A percentile compares a stretch with the other conserved stretches of the same genome.
Conservation (phyloP, 495 filamentous ascomycete species). For the Cladorrhinum samala region DNA sequence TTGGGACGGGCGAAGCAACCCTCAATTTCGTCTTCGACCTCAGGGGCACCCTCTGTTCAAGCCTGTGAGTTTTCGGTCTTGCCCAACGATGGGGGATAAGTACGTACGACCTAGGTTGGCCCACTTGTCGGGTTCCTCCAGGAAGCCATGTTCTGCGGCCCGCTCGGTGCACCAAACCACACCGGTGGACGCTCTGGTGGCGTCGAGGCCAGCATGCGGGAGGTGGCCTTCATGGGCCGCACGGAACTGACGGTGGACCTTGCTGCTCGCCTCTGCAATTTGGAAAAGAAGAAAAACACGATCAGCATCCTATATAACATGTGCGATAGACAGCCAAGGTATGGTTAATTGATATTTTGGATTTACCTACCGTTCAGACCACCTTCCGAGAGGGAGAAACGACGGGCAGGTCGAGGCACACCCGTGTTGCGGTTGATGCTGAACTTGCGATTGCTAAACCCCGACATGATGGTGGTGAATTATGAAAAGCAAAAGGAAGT, state of each 20-base stretch:
- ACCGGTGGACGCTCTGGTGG: slow-evolving; percentile 72
- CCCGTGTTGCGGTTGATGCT: slow-evolving; percentile 54
- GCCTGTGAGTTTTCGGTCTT: not conserved
- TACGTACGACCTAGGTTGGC: slow-evolving; percentile 72
- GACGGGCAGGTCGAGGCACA: slow-evolving; percentile 39
- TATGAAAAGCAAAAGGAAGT: not conserved
- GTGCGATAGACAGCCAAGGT: too few species aligned
- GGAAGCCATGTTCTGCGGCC: slow-evolving; percentile 71
- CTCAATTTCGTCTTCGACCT: slow-evolving; percentile 83
- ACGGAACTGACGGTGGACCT: slow-evolving; percentile 80
- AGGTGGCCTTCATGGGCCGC: slow-evolving; percentile 81
- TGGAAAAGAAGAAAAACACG: slow-evolving; percentile 16
- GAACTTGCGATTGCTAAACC: slow-evolving; percentile 48
- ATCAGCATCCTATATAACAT: slow-evolving; percentile 5
- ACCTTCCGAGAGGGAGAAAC: slow-evolving; percentile 48
- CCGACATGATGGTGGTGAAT: slow-evolving; percentile 30
- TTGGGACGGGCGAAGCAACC: slow-evolving; percentile 84
- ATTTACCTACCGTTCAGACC: slow-evolving; percentile 38
- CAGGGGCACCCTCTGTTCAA: slow-evolving; percentile 75
- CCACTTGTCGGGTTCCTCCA: slow-evolving; percentile 76
- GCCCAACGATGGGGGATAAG: not conserved
- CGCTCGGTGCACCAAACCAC: slow-evolving; percentile 85
- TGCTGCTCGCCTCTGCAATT: slow-evolving; percentile 63
- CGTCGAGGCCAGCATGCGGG: slow-evolving; percentile 83
- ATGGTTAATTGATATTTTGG: too few species aligned